Base-by-base conservation (phyloP, 495 filamentous ascomycete species). In the Neurospora sp. region DNA sequence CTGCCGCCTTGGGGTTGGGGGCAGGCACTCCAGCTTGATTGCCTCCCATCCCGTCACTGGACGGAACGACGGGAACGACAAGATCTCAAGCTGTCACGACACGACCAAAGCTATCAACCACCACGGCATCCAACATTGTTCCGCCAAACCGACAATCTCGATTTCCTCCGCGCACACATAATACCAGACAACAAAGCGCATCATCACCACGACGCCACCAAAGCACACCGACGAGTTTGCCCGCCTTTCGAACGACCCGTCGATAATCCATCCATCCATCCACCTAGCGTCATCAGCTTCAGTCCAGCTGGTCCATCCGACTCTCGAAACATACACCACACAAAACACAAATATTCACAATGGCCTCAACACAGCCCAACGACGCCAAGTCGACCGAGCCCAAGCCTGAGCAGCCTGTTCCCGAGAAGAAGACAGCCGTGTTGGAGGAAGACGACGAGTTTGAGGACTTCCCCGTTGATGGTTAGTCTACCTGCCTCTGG, bases 361-460 rank as follows among this genome's bases (percentile, higher is more conserved):
- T 82, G 81, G 79, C 81, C 10, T 79, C 79, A 16, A 73, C 78
- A 73, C 72, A 77, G 70, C 75, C 76, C 74, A 76, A 83, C 61
- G 87, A 83, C 77, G 80, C 79, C 76, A 86, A 86, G 83, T 65
- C 85, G 75, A 79, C 85, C 40, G 72, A 72, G 39, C 44, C 70
- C 69, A 70, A 77, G 71, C 65, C 74, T 42, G 79, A 79, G 41
- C 73, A 74, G 70, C 11, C 74, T 12, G 69, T 46, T 22, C 14
- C 74, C 3, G 76, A 80, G 73, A 76, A 79, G 68, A 81, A 82
- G 75, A 85, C 81, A 61, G 85, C 91, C 70, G 89, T 92, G 40
- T 85, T 98, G 31, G 96, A 97, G 79, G 96, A 99, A 78, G 96
- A 99, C 77, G 96, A 99, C 80, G 96, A 99, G 84, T 99, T 99